Conservation (phyloP, 306 rosid species). For the Parietaria judaica region DNA sequence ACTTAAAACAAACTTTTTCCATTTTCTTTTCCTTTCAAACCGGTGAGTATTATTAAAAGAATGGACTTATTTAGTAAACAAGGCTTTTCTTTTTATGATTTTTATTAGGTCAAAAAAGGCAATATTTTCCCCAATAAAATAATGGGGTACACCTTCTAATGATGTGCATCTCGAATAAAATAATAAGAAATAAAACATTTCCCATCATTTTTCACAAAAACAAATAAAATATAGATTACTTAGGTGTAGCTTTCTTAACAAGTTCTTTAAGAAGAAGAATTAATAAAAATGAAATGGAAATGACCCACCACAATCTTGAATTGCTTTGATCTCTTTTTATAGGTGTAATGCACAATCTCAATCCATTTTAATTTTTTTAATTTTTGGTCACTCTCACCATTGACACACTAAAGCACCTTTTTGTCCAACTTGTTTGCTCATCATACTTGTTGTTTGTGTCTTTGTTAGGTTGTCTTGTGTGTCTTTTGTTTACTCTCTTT, state of each 20-base stretch:
- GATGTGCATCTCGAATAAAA: neutral
- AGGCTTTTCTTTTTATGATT: neutral
- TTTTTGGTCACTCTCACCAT: conserved; percentile 18
- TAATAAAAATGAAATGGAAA: neutral
- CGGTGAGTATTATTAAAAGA: neutral
- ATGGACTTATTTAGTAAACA: too few species aligned
- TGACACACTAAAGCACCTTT: conserved; percentile 21
- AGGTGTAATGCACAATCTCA: conserved; percentile 36
- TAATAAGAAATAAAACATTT: too few species aligned
- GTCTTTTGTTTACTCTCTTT: neutral
- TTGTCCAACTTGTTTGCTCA: conserved; percentile 22
- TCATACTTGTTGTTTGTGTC: conserved; percentile 2
- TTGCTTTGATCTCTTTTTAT: conserved; percentile 5
- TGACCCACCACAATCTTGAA: conserved; percentile 25
- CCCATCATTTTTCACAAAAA: neutral
- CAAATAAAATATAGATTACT: neutral
- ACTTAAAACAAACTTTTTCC: too few species aligned
- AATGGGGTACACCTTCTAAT: neutral
- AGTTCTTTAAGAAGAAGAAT: too few species aligned
- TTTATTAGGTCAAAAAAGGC: neutral
- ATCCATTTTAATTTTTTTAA: conserved; percentile 4
- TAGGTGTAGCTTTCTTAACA: neutral
- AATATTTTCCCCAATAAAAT: neutral
- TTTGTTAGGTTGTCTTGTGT: conserved; percentile 21
- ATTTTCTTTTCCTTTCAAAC: too few species aligned